Evolutionary conservation across 2,329 filamentous ascomycete species (phyloP), one percentile per base, ranked within the genome.

Genomic region (Cercospora sojina): DNA sequence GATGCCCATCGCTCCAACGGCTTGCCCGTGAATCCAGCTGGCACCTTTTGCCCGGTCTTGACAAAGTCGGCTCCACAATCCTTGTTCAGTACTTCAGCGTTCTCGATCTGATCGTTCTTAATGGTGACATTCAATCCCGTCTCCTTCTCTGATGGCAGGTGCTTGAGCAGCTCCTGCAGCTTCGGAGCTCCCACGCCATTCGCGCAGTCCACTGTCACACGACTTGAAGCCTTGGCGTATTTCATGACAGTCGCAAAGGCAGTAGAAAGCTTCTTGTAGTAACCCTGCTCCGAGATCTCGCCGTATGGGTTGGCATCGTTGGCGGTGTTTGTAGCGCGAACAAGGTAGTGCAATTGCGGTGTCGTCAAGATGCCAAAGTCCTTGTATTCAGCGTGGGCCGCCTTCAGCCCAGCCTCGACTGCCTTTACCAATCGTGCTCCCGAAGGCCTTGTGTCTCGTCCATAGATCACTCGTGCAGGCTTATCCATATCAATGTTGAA

Each of bases 111-210:
- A 79, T 98, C 93, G 74, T 98, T 98, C 80, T 94, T 87, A 61
- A 98, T 87, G 78, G 90, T 92, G 81, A 96, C 90, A 64, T 96
- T 88, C 62, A 97, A 82, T 23, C 86, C 86, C 13, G 66, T 70
- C 74, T 90, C 87, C 64, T 83, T 80, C 41, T 87, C 85, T 69
- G 86, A 81, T 64, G 91, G 90, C 61, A 98, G 83, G 75, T 91
- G 85, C 79, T 97, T 97, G 75, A 97, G 85, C 70, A 98, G 84
- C 79, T 97, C 92, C 69, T 84, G 84, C 72, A 99, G 83, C 82
- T 97, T 97, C 47, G 94, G 93, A 3, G 92, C 95, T 73, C 95
- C 95, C 66, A 99, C 93, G 74, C 95, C 95, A 76, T 99, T 99
- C 74, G 95, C 95, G 78, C 94, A 97, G 79, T 99, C 95, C 13